Percentiles rank a stretch among this genome's conserved stretches.
These are phyloP conservation scores for Polyporus arcularius DNA, from an alignment of 768 basidiomycete species.

Conservation along the genomic window DNA sequence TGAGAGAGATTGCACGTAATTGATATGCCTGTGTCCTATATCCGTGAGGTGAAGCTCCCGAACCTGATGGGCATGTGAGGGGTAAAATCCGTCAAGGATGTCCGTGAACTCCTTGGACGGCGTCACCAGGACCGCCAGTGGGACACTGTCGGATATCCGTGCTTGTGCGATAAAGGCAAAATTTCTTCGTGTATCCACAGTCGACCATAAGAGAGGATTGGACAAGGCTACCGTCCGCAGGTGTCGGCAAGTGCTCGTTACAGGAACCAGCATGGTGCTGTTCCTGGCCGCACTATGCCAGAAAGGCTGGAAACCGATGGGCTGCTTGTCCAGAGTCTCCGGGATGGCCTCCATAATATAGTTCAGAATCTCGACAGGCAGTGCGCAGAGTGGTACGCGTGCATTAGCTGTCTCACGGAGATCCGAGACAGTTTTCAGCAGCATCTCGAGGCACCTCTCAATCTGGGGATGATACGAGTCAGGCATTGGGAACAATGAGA, in stretches of 20 bases:
- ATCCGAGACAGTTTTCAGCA: too few species aligned
- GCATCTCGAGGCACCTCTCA: too few species aligned
- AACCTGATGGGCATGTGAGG: not conserved
- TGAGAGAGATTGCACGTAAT: not conserved
- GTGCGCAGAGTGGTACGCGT: too few species aligned
- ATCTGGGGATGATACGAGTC: too few species aligned
- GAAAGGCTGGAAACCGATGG: not conserved
- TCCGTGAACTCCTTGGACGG: not conserved
- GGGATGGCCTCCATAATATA: not conserved
- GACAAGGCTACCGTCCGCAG: not conserved
- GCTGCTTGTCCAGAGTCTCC: too few species aligned
- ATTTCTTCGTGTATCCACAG: not conserved
- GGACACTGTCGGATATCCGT: not conserved
- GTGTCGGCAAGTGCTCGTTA: not conserved
- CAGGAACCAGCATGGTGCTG: not conserved
- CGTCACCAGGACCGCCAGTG: not conserved
- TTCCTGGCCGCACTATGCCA: not conserved
- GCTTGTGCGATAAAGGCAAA: not conserved
- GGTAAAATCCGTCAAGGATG: not conserved
- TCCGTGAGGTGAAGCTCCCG: not conserved
- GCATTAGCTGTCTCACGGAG: too few species aligned
- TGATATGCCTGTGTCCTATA: not conserved
- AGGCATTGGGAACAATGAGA: too few species aligned
- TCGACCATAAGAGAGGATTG: not conserved
- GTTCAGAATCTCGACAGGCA: too few species aligned